Percentiles rank a stretch among this genome's conserved stretches.
These are phyloP conservation scores for Diutina rugosa DNA, from an alignment of 1,139 yeast species.

Conservation along the genomic window DNA sequence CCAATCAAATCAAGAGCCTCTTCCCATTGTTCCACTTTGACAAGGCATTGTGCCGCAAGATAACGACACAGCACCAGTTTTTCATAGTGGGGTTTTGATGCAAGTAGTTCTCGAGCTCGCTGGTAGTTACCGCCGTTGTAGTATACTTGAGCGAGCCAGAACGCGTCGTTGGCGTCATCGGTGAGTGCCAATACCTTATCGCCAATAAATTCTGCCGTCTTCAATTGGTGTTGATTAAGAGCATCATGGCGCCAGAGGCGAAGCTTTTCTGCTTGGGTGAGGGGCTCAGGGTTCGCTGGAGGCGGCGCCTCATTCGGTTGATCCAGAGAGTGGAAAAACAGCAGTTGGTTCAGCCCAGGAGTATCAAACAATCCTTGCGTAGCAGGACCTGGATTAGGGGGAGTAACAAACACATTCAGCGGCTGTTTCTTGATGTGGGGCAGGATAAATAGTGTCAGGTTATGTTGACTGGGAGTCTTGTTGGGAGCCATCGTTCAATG, in stretches of 20 bases:
- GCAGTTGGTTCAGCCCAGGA: constrained; percentile 28
- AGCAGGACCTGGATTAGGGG: constrained; percentile 31
- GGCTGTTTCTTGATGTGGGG: constrained; percentile 39
- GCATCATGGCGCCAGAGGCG: constrained; percentile 94
- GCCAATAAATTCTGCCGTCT: constrained; percentile 84
- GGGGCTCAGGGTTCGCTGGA: constrained; percentile 21
- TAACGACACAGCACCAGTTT: constrained; percentile 64
- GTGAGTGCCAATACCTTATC: constrained; percentile 78
- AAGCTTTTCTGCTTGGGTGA: constrained; percentile 75
- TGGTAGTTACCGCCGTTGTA: constrained; percentile 63
- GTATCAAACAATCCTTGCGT: constrained; percentile 24
- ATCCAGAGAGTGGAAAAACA: constrained; percentile 19
- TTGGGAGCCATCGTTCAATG: background rate
- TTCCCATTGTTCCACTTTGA: constrained; percentile 70
- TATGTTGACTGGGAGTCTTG: constrained; percentile 30
- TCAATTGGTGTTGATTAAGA: constrained; percentile 79
- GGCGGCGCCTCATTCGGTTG: constrained; percentile 6
- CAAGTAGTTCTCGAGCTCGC: constrained; percentile 59
- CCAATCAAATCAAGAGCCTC: constrained; percentile 85
- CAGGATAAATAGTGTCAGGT: constrained; percentile 50
- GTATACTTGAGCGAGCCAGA: constrained; percentile 90
- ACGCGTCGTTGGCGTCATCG: constrained; percentile 84
- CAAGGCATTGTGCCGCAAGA: constrained; percentile 62
- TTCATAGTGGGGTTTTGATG: constrained; percentile 26
- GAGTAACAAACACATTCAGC: constrained; percentile 39